These are phyloP conservation scores for Trichoderma orchidacearum DNA, from an alignment of 495 filamentous ascomycete species.

Conservation along the genomic window DNA sequence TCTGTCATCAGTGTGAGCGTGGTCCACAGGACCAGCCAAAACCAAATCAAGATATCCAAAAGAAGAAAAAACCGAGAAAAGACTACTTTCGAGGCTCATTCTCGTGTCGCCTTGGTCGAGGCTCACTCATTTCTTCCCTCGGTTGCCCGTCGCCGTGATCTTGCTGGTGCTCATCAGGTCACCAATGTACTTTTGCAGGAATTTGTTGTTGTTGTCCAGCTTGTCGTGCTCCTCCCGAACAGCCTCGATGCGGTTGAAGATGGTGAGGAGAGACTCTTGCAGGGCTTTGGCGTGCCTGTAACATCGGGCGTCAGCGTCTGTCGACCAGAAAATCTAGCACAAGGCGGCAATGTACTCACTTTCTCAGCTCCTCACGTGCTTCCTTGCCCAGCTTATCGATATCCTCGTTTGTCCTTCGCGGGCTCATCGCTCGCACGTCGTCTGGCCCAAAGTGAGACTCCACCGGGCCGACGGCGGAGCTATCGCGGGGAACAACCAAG, in stretches of 20 bases:
- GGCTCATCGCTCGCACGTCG: slow-evolving; percentile 91
- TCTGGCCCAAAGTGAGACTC: slow-evolving; percentile 57
- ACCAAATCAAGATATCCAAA: too few relatives aligned
- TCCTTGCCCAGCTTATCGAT: slow-evolving; percentile 73
- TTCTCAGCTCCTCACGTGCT: slow-evolving; percentile 42
- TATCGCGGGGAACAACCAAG: slow-evolving; percentile 66
- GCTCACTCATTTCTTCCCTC: slow-evolving; percentile 32
- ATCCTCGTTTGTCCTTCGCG: slow-evolving; percentile 77
- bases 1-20: too few relatives aligned
- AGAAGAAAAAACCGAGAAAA: neutral
- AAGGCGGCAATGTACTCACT: slow-evolving; percentile 44
- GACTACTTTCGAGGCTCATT: neutral
- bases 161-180: slow-evolving; percentile 73
- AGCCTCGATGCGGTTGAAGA: slow-evolving; percentile 87
- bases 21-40: too few relatives aligned
- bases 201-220: slow-evolving; percentile 86
- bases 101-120: neutral
- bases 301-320: slow-evolving; percentile 5
- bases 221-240: slow-evolving; percentile 90
- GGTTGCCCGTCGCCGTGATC: slow-evolving; percentile 47
- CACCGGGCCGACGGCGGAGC: slow-evolving; percentile 50
- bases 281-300: slow-evolving; percentile 72
- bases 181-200: slow-evolving; percentile 82
- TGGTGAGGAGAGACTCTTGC: slow-evolving; percentile 73
- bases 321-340: too few relatives aligned